Evolutionary conservation across 2,329 filamentous ascomycete genomes (phyloP).

Genomic region (Septoria petroselini): DNA sequence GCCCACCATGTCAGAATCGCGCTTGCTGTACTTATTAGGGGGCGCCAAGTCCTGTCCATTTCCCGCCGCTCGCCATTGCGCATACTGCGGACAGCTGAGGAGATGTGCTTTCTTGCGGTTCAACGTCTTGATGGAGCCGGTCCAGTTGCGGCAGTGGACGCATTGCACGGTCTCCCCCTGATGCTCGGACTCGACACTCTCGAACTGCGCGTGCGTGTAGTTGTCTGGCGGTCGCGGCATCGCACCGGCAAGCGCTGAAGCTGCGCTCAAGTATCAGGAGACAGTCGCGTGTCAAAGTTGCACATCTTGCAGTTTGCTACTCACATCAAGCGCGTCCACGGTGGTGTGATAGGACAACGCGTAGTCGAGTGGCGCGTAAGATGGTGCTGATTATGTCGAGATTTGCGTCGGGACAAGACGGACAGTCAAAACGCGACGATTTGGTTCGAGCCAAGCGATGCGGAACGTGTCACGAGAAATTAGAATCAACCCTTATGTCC

Average conservation of each 20-base stretch:
- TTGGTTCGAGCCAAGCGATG: slow-evolving; percentile 2
- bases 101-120: slow-evolving; percentile 37
- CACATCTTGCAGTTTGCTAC: too few species aligned
- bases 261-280: neutral
- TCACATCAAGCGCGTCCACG: neutral
- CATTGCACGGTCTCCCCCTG: slow-evolving; percentile 34
- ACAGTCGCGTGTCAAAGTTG: too few species aligned
- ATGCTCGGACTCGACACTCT: slow-evolving; percentile 28
- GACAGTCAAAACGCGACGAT: slow-evolving; percentile 9
- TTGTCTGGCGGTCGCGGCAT: slow-evolving; percentile 32
- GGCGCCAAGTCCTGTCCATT: slow-evolving; percentile 37
- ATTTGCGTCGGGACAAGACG: slow-evolving; percentile 2
- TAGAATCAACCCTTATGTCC: too few species aligned
- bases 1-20: slow-evolving; percentile 23
- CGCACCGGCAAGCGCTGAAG: neutral
- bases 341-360: too few species aligned
- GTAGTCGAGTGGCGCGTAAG: neutral
- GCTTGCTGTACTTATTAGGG: slow-evolving; percentile 35
- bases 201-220: slow-evolving; percentile 33
- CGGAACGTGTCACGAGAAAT: too few species aligned
- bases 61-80: slow-evolving; percentile 33
- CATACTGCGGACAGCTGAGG: slow-evolving; percentile 32
- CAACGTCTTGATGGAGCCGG: slow-evolving; percentile 34
- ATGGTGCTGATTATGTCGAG: slow-evolving; percentile 11
- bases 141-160: slow-evolving; percentile 36